A percentile compares a stretch with the other conserved stretches of the same genome.
Conservation (phyloP, 1,284 basidiomycete species). For the Ustilago esculenta region DNA sequence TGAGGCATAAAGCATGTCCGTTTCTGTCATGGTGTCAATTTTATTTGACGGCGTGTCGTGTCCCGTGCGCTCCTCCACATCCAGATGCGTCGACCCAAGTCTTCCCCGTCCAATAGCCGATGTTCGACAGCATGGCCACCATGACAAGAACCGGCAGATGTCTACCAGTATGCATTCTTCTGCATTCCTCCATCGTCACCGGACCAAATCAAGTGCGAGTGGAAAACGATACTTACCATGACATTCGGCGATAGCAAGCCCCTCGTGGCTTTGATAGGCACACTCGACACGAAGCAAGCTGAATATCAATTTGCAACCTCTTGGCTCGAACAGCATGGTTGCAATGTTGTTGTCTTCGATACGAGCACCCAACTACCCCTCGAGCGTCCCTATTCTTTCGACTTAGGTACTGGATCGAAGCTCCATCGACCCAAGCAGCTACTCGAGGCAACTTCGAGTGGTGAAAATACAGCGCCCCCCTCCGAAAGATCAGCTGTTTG, state of each 20-base stretch:
- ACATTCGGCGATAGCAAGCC: conserved; percentile 1
- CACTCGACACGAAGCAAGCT: conserved; percentile 40
- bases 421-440: conserved; percentile 14
- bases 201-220: too few relatives aligned
- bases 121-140: too few relatives aligned
- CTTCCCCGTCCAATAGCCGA: background rate
- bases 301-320: conserved; percentile 34
- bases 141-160: too few relatives aligned
- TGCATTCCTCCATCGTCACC: too few relatives aligned
- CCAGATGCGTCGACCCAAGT: too few relatives aligned
- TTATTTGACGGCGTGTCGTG: too few relatives aligned
- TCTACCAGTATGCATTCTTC: too few relatives aligned
- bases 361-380: conserved; percentile 18
- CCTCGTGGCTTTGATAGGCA: conserved; percentile 34
- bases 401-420: conserved; percentile 6
- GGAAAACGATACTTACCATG: too few relatives aligned
- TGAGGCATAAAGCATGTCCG: too few relatives aligned
- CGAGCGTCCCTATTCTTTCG: conserved; percentile 12
- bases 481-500: conserved; percentile 15
- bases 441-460: background rate
- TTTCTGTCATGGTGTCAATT: too few relatives aligned
- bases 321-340: conserved; percentile 23
- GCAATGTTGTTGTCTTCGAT: conserved; percentile 24
- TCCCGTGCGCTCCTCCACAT: background rate
- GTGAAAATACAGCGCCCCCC: background rate